These are phyloP conservation scores for Sisymbrium altissimum DNA, from an alignment of 345 rosid genomes.

Conservation along the genomic window DNA sequence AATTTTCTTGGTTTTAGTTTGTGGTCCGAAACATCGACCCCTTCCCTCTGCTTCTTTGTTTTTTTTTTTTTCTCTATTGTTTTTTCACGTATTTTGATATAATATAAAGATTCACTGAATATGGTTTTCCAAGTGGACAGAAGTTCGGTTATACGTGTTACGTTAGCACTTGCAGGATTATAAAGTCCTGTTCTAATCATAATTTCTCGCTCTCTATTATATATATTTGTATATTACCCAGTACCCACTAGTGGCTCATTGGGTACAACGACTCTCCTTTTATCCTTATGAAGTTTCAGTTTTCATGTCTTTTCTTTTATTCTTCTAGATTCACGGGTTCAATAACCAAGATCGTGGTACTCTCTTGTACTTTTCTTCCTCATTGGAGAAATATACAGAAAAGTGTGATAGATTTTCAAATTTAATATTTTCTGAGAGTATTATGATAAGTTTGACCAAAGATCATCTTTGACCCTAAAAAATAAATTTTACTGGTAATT, in stretches of 20 bases:
- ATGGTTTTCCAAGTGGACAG: constrained; percentile 25
- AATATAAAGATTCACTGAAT: constrained; percentile 21
- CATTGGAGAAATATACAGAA: not conserved
- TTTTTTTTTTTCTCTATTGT: not conserved
- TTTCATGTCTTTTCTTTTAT: constrained; percentile 23
- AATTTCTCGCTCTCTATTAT: not conserved
- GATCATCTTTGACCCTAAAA: not conserved
- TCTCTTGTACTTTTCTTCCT: constrained; percentile 21
- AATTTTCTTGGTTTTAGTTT: constrained; percentile 17
- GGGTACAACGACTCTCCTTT: constrained; percentile 28
- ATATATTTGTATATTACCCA: not conserved
- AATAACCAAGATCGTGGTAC: constrained; percentile 32
- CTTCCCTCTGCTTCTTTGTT: constrained; percentile 30
- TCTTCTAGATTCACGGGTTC: constrained; percentile 36
- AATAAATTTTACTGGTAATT: not conserved
- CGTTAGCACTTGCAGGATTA: not conserved
- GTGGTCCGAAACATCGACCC: constrained; percentile 41
- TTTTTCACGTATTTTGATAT: not conserved
- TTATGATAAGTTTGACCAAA: not conserved
- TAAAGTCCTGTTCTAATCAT: not conserved
- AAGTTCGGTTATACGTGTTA: constrained; percentile 24
- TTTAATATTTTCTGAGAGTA: not conserved
- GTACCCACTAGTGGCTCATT: constrained; percentile 18
- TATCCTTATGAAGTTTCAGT: constrained; percentile 31
- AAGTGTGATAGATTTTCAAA: not conserved